These are phyloP conservation scores for Ascomycota sp. DNA, from an alignment of 2,329 filamentous ascomycete species.

Conservation along the genomic window DNA sequence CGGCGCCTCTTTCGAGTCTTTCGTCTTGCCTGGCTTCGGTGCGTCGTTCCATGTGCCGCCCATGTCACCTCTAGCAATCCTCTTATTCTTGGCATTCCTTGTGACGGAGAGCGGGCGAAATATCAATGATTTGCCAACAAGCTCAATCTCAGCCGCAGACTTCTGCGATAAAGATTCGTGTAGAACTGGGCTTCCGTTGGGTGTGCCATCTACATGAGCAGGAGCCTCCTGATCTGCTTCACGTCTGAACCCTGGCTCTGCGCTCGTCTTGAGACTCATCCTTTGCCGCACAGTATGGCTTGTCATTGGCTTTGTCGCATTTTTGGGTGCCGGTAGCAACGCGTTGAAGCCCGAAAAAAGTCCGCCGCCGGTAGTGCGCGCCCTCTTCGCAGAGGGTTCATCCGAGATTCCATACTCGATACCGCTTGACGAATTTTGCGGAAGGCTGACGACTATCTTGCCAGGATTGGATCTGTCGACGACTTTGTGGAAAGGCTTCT, in stretches of 20 bases:
- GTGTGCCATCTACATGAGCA: constrained; percentile 13
- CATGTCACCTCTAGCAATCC: constrained; percentile 18
- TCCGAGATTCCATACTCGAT: constrained; percentile 14
- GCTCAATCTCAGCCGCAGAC: constrained; percentile 41
- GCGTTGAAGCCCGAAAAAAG: constrained; percentile 69
- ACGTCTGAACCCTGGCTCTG: constrained; percentile 62
- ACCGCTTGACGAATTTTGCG: constrained; percentile 21
- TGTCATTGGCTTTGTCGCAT: constrained; percentile 19
- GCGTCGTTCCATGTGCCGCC: no score
- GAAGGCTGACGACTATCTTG: constrained; percentile 68
- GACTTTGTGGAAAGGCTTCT: constrained; percentile 56
- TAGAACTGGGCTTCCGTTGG: constrained; percentile 25
- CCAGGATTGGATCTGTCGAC: constrained; percentile 63
- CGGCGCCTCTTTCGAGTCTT: constrained; percentile 4
- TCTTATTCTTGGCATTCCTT: constrained; percentile 53
- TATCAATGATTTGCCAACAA: constrained; percentile 62
- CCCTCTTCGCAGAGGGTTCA: constrained; percentile 46
- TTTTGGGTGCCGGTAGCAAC: constrained; percentile 70
- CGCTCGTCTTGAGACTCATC: constrained; percentile 69
- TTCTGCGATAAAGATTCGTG: constrained; percentile 24
- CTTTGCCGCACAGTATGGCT: constrained; percentile 12
- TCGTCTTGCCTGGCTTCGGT: constrained; percentile 1
- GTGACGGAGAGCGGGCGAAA: constrained; percentile 79
- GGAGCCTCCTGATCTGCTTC: constrained; percentile 12
- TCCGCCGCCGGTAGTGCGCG: constrained; percentile 33